phyloP scores from a whole-genome alignment of 1,284 basidiomycete genomes.

The Vanrija sp. region DNA sequence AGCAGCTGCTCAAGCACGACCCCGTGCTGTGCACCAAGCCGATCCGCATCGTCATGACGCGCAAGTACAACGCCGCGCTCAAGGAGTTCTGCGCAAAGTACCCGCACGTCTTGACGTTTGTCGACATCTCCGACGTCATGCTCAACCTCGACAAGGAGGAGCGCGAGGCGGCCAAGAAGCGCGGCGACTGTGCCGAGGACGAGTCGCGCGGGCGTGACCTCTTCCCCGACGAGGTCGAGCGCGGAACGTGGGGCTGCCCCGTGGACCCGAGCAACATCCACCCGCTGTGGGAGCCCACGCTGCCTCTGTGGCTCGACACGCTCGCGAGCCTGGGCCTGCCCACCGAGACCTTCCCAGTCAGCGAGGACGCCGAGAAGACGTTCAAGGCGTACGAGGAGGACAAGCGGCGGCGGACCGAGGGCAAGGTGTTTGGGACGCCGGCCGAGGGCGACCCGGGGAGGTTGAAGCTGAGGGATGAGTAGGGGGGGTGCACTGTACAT shows the following conservation, averaged over 20 bases:
- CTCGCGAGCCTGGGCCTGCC: slow-evolving; percentile 27
- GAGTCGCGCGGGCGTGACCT: background rate
- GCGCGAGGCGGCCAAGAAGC: background rate
- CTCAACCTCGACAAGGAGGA: slow-evolving; percentile 14
- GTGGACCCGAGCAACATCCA: slow-evolving; percentile 44
- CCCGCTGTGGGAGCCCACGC: slow-evolving; percentile 44
- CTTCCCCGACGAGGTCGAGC: slow-evolving; percentile 25
- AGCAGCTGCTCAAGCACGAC: slow-evolving; percentile 26
- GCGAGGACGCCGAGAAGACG: slow-evolving; percentile 39
- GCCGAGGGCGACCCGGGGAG: slow-evolving; percentile 11
- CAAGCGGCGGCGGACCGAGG: slow-evolving; percentile 29
- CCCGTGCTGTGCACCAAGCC: slow-evolving; percentile 40
- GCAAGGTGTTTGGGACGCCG: slow-evolving; percentile 1
- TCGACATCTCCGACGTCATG: slow-evolving; percentile 38
- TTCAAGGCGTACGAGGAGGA: slow-evolving; percentile 42
- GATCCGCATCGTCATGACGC: slow-evolving; percentile 35
- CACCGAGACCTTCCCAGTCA: slow-evolving; percentile 25
- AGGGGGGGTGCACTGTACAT: background rate
- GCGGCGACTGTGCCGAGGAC: background rate
- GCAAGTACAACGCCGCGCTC: slow-evolving; percentile 31
- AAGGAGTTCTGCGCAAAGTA: slow-evolving; percentile 28
- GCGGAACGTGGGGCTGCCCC: slow-evolving; percentile 36
- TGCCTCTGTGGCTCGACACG: slow-evolving; percentile 40
- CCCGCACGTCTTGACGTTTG: slow-evolving; percentile 29
- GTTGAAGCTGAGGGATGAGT: slow-evolving; percentile 34